Evolutionary conservation across 768 basidiomycete genomes (phyloP).

Genomic region (Suillus fuscotomentosus): DNA sequence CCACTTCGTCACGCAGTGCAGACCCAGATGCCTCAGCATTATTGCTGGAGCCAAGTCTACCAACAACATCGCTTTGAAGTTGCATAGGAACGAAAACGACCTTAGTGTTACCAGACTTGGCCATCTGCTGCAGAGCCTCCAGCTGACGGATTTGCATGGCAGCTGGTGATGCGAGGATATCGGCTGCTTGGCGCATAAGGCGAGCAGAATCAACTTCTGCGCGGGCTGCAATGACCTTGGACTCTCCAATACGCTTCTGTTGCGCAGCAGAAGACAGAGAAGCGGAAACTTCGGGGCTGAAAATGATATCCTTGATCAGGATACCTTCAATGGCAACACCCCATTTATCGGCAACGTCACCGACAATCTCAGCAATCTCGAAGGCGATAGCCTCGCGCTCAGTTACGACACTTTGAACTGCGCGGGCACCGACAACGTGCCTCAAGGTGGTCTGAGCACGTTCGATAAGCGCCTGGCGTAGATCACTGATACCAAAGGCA

Average conservation of each 20-base stretch:
- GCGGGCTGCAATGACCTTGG: slow-evolving; percentile 92
- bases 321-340: slow-evolving; percentile 96
- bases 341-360: slow-evolving; percentile 92
- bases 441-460: slow-evolving; percentile 92
- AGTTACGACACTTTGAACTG: slow-evolving; percentile 94
- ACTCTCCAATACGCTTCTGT: slow-evolving; percentile 95
- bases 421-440: slow-evolving; percentile 94
- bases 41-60: slow-evolving; percentile 37
- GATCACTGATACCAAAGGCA: slow-evolving; percentile 89
- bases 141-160: slow-evolving; percentile 99
- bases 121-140: slow-evolving; percentile 95
- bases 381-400: slow-evolving; percentile 96
- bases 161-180: slow-evolving; percentile 90
- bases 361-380: slow-evolving; percentile 96
- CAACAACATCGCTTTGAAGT: slow-evolving; percentile 69
- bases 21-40: slow-evolving; percentile 22
- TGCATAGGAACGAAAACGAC: slow-evolving; percentile 96
- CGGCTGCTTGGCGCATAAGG: slow-evolving; percentile 96
- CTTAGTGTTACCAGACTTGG: slow-evolving; percentile 83
- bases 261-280: slow-evolving; percentile 94
- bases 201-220: slow-evolving; percentile 95
- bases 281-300: slow-evolving; percentile 85
- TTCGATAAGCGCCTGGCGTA: slow-evolving; percentile 81
- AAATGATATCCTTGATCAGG: slow-evolving; percentile 93
- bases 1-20: slow-evolving; percentile 19